Conservation (phyloP, 2,329 filamentous ascomycete genomes). For the Dactylellina cionopaga region DNA sequence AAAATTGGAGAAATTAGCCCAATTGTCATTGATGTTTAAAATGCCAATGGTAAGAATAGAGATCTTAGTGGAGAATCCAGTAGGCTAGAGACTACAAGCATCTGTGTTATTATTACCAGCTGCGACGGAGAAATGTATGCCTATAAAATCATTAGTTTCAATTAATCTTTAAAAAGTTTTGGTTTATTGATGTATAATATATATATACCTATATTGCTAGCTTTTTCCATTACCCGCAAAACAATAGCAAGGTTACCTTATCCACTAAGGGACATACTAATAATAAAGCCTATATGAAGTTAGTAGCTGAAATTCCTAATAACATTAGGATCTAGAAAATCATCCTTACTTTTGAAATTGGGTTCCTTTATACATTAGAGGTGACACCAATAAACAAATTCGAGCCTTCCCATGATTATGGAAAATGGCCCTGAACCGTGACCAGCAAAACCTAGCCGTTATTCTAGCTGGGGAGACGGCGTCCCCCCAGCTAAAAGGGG, state of each 20-base stretch:
- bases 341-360: constrained; percentile 35
- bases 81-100: constrained; percentile 58
- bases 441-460: constrained; percentile 59
- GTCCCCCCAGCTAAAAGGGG: no score
- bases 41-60: constrained; percentile 62
- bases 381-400: constrained; percentile 63
- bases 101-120: constrained; percentile 60
- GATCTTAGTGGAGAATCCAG: constrained; percentile 60
- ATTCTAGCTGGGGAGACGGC: no score
- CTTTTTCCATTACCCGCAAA: constrained; percentile 65
- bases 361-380: constrained; percentile 61
- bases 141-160: not conserved
- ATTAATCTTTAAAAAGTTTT: not conserved
- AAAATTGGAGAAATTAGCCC: constrained; percentile 62
- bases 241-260: constrained; percentile 62
- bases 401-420: constrained; percentile 60
- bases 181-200: not conserved
- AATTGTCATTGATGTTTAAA: constrained; percentile 58
- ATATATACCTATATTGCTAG: constrained; percentile 61
- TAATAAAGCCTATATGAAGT: constrained; percentile 60
- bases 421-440: constrained; percentile 59
- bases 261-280: constrained; percentile 70
- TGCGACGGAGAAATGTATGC: constrained; percentile 61
- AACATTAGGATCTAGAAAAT: not conserved
- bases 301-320: not conserved